A percentile compares a stretch with the other conserved stretches of the same genome.
phyloP scores from a whole-genome alignment of 2,329 filamentous ascomycete species.

The Trichothecium roseum region DNA sequence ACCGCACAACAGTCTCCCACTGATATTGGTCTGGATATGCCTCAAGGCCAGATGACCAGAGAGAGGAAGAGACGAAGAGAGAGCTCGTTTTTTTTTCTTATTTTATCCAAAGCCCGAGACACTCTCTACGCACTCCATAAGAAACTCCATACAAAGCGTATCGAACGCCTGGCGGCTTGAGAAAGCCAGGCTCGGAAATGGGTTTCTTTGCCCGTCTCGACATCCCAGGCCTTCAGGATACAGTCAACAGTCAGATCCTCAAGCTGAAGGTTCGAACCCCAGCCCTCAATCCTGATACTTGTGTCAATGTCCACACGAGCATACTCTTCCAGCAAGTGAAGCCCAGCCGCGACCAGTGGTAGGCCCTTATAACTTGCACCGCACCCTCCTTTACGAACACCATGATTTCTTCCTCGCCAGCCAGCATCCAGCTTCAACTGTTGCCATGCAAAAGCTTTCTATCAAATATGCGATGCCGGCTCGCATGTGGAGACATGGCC shows the following conservation, averaged over 20 bases:
- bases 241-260: slow-evolving; percentile 40
- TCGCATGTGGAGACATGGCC: slow-evolving; percentile 85
- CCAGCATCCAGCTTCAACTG: slow-evolving; percentile 71
- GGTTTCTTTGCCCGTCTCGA: slow-evolving; percentile 47
- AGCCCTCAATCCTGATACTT: slow-evolving; percentile 47
- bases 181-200: too few relatives aligned
- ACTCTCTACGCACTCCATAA: too few relatives aligned
- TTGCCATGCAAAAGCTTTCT: slow-evolving; percentile 56
- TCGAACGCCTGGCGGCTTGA: too few relatives aligned
- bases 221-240: slow-evolving; percentile 50
- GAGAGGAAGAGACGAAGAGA: too few relatives aligned
- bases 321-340: slow-evolving; percentile 29
- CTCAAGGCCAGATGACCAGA: slow-evolving; percentile 31
- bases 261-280: slow-evolving; percentile 50
- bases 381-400: slow-evolving; percentile 71
- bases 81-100: too few relatives aligned
- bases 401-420: slow-evolving; percentile 80
- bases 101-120: too few relatives aligned
- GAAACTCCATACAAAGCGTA: too few relatives aligned
- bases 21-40: slow-evolving; percentile 47
- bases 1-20: slow-evolving; percentile 52
- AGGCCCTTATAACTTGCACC: slow-evolving; percentile 71
- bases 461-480: slow-evolving; percentile 85
- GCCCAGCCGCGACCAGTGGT: slow-evolving; percentile 64
- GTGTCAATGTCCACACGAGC: slow-evolving; percentile 43